Evolutionary conservation across 345 rosid species (phyloP), one percentile per base, ranked within the genome.

Genomic region (Brassica juncea): DNA sequence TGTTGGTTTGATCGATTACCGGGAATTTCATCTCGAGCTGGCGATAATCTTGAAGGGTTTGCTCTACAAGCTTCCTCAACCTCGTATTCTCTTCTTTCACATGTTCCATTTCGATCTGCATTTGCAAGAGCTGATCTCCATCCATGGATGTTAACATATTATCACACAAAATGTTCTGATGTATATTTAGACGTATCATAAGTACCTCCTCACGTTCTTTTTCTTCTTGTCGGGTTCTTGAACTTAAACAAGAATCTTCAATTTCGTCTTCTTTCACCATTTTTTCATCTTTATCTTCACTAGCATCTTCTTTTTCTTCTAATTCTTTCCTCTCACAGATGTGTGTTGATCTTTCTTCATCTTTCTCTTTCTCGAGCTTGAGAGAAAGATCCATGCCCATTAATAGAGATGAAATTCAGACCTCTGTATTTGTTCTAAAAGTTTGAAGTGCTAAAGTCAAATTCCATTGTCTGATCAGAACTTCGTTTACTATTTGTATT

Each of bases 21-120:
- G 84, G 80, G 59, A 81, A 66, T 76, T 76, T 76, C 80, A 76
- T 81, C 64, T 81, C 84, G 3, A 81, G 84, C 62, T 71, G 80
- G 28, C 65, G 77, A 71, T 76, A 81, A 58, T 76, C 77, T 71
- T 81, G 70, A 58, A 81, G 80, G 8, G 73, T 81, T 68, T 81
- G 10, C 68, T 81, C 80, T 16, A 81, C 77, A 65, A 81, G 84
- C 34, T 81, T 81, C 73, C 77, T 81, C 28, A 81, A 35, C 73
- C 65, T 71, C 55, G 58, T 66, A 58, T 81, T 81, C 70, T 81
- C 84, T 71, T 76, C 70, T 76, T 59, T 76, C 58, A 81, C 84
- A 47, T 28, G 75, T 81, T 76, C 59, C 80, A 81, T 81, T 57
- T 81, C 73, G 35, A 66, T 81, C 57, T 81, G 77, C 55, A 81